phyloP scores from a whole-genome alignment of 768 basidiomycete genomes.

The Lyophyllum shimeji region DNA sequence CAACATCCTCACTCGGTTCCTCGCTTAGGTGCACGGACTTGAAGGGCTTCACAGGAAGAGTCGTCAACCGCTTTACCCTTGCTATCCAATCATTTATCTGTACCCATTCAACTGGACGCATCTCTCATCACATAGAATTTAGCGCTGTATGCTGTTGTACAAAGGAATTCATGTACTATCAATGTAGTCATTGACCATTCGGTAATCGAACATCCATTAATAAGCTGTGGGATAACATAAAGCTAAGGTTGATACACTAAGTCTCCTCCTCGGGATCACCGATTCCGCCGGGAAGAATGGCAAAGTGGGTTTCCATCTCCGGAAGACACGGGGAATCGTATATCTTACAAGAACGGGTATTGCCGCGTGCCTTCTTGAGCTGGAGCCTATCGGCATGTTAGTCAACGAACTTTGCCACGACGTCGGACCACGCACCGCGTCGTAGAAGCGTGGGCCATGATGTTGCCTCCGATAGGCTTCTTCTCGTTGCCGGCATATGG shows the following conservation, averaged over 20 bases:
- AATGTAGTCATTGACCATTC: conserved; percentile 17
- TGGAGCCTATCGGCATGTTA: conserved; percentile 58
- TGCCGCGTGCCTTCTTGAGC: conserved; percentile 88
- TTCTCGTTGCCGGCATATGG: conserved; percentile 90
- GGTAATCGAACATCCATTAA: not conserved
- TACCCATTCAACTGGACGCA: conserved; percentile 53
- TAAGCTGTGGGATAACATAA: not conserved
- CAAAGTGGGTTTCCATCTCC: conserved; percentile 94
- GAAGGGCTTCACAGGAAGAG: not conserved
- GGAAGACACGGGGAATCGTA: conserved; percentile 98
- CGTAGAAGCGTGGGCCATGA: conserved; percentile 98
- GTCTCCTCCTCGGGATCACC: conserved; percentile 91
- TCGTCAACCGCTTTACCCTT: conserved; percentile 18
- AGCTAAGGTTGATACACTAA: conserved; percentile 27
- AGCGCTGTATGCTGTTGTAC: conserved; percentile 23
- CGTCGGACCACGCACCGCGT: conserved; percentile 58
- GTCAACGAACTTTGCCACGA: not conserved
- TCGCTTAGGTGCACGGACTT: conserved; percentile 44
- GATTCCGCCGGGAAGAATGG: conserved; percentile 88
- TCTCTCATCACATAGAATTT: conserved; percentile 20
- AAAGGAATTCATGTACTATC: conserved; percentile 22
- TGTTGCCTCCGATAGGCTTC: conserved; percentile 99
- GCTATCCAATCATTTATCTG: conserved; percentile 20
- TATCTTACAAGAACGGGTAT: conserved; percentile 93
- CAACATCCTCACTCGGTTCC: conserved; percentile 88